These are phyloP conservation scores for Baffinella frigidus DNA, from an alignment of 208 protist genomes.

Conservation along the genomic window DNA sequence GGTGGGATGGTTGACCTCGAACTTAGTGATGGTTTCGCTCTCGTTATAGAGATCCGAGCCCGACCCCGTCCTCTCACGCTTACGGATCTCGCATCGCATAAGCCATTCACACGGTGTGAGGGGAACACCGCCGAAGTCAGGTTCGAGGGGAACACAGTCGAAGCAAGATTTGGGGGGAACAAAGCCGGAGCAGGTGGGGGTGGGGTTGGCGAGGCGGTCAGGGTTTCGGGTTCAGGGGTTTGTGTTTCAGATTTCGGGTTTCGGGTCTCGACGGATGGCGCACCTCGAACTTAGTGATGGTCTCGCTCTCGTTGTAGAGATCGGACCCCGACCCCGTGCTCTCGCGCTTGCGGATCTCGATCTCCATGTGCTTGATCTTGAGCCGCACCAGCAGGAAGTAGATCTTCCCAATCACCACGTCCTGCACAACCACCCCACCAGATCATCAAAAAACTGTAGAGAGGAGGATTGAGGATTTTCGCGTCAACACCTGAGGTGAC, in stretches of 20 bases:
- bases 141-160: not conserved
- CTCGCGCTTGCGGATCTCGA: conserved; percentile 82
- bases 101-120: too few relatives aligned
- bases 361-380: conserved; percentile 86
- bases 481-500: too few relatives aligned
- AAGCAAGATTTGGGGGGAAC: not conserved
- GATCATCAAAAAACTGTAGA: too few relatives aligned
- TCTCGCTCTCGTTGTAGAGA: conserved; percentile 83
- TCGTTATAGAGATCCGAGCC: conserved; percentile 81
- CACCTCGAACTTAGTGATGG: conserved; percentile 86
- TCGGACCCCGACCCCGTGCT: conserved; percentile 74
- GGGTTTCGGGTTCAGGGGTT: conserved; percentile 73
- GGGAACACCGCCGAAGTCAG: too few relatives aligned
- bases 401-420: conserved; percentile 80
- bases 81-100: too few relatives aligned
- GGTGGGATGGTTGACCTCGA: too few relatives aligned
- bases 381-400: conserved; percentile 80
- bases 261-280: too few relatives aligned
- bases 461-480: too few relatives aligned
- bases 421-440: not conserved
- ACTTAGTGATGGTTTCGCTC: conserved; percentile 84
- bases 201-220: not conserved
- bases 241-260: too few relatives aligned
- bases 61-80: too few relatives aligned
- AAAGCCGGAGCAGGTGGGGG: not conserved